Conservation (phyloP, 352 stramenopile genomes). For the Globisporangium apiculatum region DNA sequence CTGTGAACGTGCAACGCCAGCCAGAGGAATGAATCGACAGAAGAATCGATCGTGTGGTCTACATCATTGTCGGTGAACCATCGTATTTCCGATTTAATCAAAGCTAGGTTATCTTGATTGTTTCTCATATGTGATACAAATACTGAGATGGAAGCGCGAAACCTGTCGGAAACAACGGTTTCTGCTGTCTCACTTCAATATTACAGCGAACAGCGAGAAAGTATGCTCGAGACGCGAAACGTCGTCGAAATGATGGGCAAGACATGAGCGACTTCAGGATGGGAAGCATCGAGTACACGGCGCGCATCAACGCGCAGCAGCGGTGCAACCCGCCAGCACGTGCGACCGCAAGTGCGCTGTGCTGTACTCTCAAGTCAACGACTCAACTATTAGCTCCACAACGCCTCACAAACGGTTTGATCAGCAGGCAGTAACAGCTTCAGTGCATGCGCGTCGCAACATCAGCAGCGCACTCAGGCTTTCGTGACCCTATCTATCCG, state of each 20-base stretch:
- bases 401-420: too few relatives aligned
- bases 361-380: conserved; percentile 12
- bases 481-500: conserved; percentile 46
- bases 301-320: conserved; percentile 30
- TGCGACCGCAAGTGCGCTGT: conserved; percentile 36
- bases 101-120: too few relatives aligned
- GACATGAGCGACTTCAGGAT: conserved; percentile 15
- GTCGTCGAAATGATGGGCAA: neutral
- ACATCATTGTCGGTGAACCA: too few relatives aligned
- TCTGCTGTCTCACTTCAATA: neutral
- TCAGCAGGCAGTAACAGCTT: too few relatives aligned
- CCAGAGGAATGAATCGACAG: neutral
- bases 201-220: neutral
- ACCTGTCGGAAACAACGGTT: neutral
- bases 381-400: neutral
- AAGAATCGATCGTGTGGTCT: too few relatives aligned
- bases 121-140: too few relatives aligned
- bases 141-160: too few relatives aligned
- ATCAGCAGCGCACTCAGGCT: neutral
- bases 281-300: conserved; percentile 43
- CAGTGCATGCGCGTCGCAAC: too few relatives aligned
- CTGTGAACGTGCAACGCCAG: conserved; percentile 1
- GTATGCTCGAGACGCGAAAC: neutral
- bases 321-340: conserved; percentile 12
- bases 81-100: too few relatives aligned